Conservation (phyloP, 768 basidiomycete genomes). For the Nidularia pulvinata region DNA sequence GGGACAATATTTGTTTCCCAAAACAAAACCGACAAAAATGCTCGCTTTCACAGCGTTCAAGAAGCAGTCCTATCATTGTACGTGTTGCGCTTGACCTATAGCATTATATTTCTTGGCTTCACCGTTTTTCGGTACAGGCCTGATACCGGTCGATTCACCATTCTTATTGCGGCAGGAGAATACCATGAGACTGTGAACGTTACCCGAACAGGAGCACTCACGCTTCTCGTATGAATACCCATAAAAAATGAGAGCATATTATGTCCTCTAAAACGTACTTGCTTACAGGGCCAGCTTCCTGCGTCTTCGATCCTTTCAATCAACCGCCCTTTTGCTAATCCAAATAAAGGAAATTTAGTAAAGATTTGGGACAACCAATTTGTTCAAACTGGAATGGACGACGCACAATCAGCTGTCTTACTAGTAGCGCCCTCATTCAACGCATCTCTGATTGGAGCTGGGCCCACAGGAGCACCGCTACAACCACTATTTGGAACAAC, state of each 20-base stretch:
- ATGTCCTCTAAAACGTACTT: background rate
- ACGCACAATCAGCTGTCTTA: constrained; percentile 59
- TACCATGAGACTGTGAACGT: constrained; percentile 64
- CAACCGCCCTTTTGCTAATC: constrained; percentile 33
- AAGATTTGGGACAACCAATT: constrained; percentile 50
- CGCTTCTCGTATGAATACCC: constrained; percentile 42
- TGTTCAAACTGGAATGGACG: constrained; percentile 41
- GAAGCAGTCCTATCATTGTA: constrained; percentile 57
- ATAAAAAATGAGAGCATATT: background rate
- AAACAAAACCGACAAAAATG: constrained; percentile 34
- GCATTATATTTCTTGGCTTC: background rate
- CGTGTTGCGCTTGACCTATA: constrained; percentile 8
- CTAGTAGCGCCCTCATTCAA: constrained; percentile 55
- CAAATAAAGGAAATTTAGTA: constrained; percentile 53
- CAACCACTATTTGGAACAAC: constrained; percentile 50
- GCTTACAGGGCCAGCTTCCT: constrained; percentile 48
- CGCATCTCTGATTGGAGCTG: constrained; percentile 59
- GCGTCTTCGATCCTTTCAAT: constrained; percentile 24
- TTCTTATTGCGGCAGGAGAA: constrained; percentile 57
- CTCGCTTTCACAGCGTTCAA: constrained; percentile 51
- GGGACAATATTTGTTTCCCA: constrained; percentile 62
- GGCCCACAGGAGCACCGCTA: constrained; percentile 54
- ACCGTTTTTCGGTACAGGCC: constrained; percentile 29
- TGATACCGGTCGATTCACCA: constrained; percentile 31
- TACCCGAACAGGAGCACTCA: constrained; percentile 50